Conservation (phyloP, 495 filamentous ascomycete species). For the Mycothermus thermophilus region DNA sequence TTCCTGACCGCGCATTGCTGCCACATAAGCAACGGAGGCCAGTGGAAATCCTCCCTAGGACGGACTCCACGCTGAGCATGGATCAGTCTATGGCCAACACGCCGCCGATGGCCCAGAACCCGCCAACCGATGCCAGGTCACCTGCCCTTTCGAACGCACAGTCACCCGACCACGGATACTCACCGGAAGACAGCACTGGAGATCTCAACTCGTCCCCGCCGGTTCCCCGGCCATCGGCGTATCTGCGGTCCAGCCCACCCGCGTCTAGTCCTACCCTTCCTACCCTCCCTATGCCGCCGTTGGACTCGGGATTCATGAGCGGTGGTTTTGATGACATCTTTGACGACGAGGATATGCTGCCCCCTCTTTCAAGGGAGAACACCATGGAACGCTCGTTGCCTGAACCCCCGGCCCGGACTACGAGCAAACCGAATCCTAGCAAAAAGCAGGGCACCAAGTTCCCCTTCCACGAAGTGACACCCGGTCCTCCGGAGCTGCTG, state of each 20-base stretch:
- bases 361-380: slow-evolving; percentile 10
- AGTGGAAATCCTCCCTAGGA: slow-evolving; percentile 8
- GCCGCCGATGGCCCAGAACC: slow-evolving; percentile 4
- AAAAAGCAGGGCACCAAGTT: slow-evolving; percentile 12
- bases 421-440: slow-evolving; percentile 5
- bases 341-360: slow-evolving; percentile 24
- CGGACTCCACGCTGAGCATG: slow-evolving; percentile 10
- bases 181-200: slow-evolving; percentile 40
- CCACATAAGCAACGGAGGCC: slow-evolving; percentile 16
- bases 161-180: slow-evolving; percentile 44
- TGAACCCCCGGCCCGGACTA: slow-evolving; percentile 3
- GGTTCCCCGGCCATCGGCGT: slow-evolving; percentile 39
- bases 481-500: slow-evolving; percentile 29
- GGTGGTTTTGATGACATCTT: slow-evolving; percentile 48
- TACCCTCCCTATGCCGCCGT: slow-evolving; percentile 38
- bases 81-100: slow-evolving; percentile 10
- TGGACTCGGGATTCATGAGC: slow-evolving; percentile 75
- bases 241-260: slow-evolving; percentile 35
- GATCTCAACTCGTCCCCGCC: slow-evolving; percentile 72
- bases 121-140: slow-evolving; percentile 27
- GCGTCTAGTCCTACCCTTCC: slow-evolving; percentile 67
- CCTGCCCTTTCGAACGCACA: slow-evolving; percentile 33
- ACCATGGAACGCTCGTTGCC: slow-evolving; percentile 8
- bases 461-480: slow-evolving; percentile 28
- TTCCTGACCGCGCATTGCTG: slow-evolving; percentile 32